phyloP scores from a whole-genome alignment of 306 rosid genomes.

The Dalbergia cultrata region DNA sequence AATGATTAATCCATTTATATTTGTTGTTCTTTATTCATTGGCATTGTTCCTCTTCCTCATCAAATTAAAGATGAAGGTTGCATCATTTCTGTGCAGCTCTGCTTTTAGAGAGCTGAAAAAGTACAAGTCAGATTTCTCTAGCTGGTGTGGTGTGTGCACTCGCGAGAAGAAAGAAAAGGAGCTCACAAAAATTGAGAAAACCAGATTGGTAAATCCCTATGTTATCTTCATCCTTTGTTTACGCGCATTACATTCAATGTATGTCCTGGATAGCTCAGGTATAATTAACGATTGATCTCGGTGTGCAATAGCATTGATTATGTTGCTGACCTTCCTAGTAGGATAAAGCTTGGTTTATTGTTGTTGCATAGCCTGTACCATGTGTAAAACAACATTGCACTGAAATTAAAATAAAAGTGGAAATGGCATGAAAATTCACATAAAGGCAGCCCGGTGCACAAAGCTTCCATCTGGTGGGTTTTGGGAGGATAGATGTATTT shows the following conservation, averaged over 20 bases:
- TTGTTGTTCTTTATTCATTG: background rate
- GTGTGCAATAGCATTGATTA: no score
- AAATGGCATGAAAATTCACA: no score
- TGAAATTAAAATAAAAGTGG: no score
- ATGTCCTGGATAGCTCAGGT: no score
- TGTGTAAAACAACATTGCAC: no score
- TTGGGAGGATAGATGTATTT: no score
- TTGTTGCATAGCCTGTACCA: no score
- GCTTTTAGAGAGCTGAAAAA: conserved; percentile 55
- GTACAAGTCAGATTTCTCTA: conserved; percentile 51
- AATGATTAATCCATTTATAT: background rate
- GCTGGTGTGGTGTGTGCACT: conserved; percentile 57
- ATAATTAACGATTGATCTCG: no score
- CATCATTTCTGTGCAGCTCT: conserved; percentile 53
- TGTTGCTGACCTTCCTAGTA: no score
- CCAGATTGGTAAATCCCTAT: conserved; percentile 46
- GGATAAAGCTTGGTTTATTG: no score
- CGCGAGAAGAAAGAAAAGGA: conserved; percentile 50
- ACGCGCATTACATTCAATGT: conserved; percentile 21
- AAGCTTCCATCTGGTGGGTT: no score
- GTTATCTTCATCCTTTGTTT: conserved; percentile 28
- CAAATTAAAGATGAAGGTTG: conserved; percentile 35
- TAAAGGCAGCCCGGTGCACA: no score
- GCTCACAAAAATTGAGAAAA: conserved; percentile 31
- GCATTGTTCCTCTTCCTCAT: background rate